Evolutionary conservation across 78 protist species (phyloP).

Genomic region (Bodo saltans): DNA sequence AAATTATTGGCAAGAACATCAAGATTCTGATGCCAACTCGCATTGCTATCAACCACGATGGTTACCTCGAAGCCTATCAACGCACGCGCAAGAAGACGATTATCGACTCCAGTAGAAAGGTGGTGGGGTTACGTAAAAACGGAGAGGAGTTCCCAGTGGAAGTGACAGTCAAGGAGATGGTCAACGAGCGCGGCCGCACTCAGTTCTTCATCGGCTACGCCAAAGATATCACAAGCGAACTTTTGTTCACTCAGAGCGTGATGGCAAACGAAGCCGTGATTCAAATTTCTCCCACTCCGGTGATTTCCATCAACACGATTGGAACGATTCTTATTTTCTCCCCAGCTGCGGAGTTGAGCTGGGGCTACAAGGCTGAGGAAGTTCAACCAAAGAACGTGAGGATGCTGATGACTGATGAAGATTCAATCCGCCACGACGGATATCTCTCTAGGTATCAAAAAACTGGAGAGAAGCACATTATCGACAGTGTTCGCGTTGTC

Average conservation of each 20-base stretch:
- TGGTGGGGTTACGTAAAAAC: background rate
- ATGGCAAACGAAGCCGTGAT: background rate
- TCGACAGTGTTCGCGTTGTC: background rate
- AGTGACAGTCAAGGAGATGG: background rate
- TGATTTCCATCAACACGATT: slow-evolving; percentile 2
- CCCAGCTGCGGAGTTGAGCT: background rate
- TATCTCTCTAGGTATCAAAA: slow-evolving; percentile 4
- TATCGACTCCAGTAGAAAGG: background rate
- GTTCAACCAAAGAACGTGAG: slow-evolving; percentile 3
- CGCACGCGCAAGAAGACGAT: background rate
- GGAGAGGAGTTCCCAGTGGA: background rate
- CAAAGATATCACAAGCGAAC: background rate
- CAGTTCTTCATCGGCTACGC: background rate
- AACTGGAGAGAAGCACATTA: slow-evolving; percentile 6
- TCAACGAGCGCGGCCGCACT: background rate
- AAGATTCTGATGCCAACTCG: background rate
- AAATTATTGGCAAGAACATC: background rate
- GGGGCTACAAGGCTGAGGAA: background rate
- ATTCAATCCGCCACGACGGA: slow-evolving; percentile 19
- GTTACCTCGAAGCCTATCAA: slow-evolving; percentile 1
- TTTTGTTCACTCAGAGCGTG: background rate
- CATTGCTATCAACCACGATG: slow-evolving; percentile 16
- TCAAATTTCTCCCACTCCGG: background rate
- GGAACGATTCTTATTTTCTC: background rate
- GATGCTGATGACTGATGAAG: slow-evolving; percentile 2